Base-by-base conservation (phyloP, 139 green algal genomes). In the Chlorella vulgaris region DNA sequence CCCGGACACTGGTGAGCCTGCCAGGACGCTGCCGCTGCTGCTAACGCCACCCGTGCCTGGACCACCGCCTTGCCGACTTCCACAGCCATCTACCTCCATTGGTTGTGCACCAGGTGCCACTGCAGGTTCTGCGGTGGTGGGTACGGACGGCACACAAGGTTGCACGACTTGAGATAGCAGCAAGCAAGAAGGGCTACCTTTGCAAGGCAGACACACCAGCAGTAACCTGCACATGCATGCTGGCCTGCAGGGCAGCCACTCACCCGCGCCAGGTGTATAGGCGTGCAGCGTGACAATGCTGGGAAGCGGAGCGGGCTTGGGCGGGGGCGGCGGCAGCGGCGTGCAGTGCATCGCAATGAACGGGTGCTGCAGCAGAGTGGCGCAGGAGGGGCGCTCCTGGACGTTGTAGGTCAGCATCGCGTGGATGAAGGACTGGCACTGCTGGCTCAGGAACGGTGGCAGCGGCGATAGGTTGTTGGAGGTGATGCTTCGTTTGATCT, bases 281-380 rank as follows among this genome's bases (percentile, higher is more conserved):
- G 77, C 77, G 26, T 83, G 65, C 47, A 83, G 50, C 5, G 65
- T 36, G 8, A 83, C 65, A 8, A 76, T 50, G 77, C 69, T 69
- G 33, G 77, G 43, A 35, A 76, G 43, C 22, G 47, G 10, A 4
- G 31, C 47, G 1, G 29, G 70, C 47, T 77, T 63, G 18, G 62
- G 62, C 5, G 47, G 24, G 24, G 55, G 53, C n/a, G 62, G 62
- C 5, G 47, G 24, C 19, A 40, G 53, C n/a, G 38, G 53, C 3
- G 71, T 22, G 47, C 40, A 81, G 51, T 88, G 81, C 66, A 84
- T 74, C 19, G 63, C 53, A 51, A 95, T 81, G 86, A 90, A 94
- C 21, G 92, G 90, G 80, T 96, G 92, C 13, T 84, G 33, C 74
- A 94, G 87, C 69, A 96, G 84, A 75, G 91, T 71, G 10, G 69